Conservation (phyloP, 2,329 filamentous ascomycete genomes). For the Fusarium transvaalense region DNA sequence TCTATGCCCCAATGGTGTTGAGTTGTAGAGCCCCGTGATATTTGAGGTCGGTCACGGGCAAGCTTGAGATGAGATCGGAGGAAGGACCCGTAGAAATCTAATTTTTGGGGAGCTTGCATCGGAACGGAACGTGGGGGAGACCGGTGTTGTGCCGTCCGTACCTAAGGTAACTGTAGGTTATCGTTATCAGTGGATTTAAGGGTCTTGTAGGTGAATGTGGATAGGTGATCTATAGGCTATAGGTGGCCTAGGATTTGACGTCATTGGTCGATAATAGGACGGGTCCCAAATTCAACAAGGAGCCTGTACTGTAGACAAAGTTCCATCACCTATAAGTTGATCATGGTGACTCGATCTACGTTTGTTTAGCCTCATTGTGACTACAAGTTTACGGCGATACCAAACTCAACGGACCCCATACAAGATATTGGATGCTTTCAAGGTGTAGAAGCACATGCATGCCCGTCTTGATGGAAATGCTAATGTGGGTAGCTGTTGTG, state of each 20-base stretch:
- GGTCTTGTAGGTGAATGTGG: slow-evolving; percentile 7
- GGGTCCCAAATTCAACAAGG: background rate
- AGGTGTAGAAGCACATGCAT: background rate
- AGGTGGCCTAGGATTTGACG: slow-evolving; percentile 21
- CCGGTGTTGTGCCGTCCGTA: slow-evolving; percentile 37
- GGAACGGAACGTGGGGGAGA: slow-evolving; percentile 39
- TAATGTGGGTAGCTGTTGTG: slow-evolving; percentile 7
- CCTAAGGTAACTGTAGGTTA: slow-evolving; percentile 5
- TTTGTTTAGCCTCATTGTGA: background rate
- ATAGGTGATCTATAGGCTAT: too few species aligned
- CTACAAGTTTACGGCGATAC: background rate
- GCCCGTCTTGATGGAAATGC: background rate
- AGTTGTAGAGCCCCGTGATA: slow-evolving; percentile 37
- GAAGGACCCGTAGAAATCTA: slow-evolving; percentile 17
- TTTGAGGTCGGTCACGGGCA: slow-evolving; percentile 32
- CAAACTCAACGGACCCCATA: background rate
- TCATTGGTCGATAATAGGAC: slow-evolving; percentile 9
- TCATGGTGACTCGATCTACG: background rate
- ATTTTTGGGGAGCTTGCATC: slow-evolving; percentile 24
- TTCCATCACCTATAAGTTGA: background rate
- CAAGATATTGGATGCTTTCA: background rate
- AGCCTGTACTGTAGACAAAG: background rate
- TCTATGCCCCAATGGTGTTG: slow-evolving; percentile 30
- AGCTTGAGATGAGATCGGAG: slow-evolving; percentile 1
- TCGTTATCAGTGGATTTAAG: slow-evolving; percentile 29